phyloP scores from a whole-genome alignment of 148 eudicot genomes.

The Cornus suecica region DNA sequence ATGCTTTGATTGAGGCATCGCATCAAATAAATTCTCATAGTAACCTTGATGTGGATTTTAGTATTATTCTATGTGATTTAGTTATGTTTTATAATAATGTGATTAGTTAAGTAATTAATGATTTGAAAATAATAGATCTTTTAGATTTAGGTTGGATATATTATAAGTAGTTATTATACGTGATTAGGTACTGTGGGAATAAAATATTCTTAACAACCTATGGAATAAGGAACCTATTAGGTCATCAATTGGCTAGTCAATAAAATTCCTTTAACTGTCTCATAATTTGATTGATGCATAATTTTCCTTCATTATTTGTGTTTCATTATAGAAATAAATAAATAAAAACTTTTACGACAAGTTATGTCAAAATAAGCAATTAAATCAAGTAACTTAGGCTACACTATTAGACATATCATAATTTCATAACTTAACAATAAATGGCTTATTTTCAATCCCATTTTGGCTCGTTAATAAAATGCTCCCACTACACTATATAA shows the following conservation, averaged over 20 bases:
- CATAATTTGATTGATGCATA: no score
- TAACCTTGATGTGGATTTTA: slow-evolving; percentile 5
- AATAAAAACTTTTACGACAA: no score
- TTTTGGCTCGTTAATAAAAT: background rate
- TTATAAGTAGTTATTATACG: no score
- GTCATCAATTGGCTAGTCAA: background rate
- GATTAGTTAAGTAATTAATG: background rate
- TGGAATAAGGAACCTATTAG: background rate
- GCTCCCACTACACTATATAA: background rate
- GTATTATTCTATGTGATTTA: background rate
- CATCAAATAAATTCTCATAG: slow-evolving; percentile 15
- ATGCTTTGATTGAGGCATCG: slow-evolving; percentile 7
- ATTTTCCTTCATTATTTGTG: no score
- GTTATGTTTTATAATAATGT: background rate
- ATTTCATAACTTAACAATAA: no score
- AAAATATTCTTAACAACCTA: no score
- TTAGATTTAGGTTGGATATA: background rate
- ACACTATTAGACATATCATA: background rate
- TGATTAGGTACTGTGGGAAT: no score
- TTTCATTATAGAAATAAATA: no score
- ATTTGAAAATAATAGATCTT: background rate
- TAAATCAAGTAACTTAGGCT: background rate
- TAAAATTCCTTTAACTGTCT: no score
- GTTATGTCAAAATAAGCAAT: no score
- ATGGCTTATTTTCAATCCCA: background rate